These are phyloP conservation scores for Rhynchospora breviuscula DNA, from an alignment of 176 grass and related monocot species.

Conservation along the genomic window DNA sequence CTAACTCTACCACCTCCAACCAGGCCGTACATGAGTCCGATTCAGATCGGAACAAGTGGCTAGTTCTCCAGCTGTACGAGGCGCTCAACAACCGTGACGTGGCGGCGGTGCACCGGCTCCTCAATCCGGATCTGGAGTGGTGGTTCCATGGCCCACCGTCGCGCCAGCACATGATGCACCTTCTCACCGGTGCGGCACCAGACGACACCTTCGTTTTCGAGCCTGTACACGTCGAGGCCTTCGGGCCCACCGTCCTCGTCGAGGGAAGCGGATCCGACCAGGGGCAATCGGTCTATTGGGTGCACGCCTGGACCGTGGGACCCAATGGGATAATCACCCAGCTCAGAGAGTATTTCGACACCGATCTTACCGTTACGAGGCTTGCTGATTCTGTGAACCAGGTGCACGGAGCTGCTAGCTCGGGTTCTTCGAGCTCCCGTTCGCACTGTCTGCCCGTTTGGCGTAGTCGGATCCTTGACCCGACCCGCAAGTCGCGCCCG, in stretches of 20 bases:
- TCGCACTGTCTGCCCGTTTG: constrained; percentile 38
- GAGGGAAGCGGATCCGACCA: constrained; percentile 39
- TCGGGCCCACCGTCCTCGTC: constrained; percentile 66
- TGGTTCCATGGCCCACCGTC: constrained; percentile 83
- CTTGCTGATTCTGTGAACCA: constrained; percentile 27
- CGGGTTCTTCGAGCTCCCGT: background rate
- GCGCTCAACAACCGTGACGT: constrained; percentile 53
- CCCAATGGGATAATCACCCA: constrained; percentile 70
- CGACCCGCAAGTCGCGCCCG: constrained; percentile 49
- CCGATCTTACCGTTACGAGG: constrained; percentile 67
- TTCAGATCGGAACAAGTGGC: constrained; percentile 44
- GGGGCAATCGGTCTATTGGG: constrained; percentile 43
- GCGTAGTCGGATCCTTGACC: constrained; percentile 44
- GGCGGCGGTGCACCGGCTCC: constrained; percentile 44
- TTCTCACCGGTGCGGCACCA: constrained; percentile 48
- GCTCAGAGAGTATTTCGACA: constrained; percentile 85
- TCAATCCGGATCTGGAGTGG: constrained; percentile 82
- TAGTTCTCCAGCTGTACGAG: constrained; percentile 62
- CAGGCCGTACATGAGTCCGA: constrained; percentile 21
- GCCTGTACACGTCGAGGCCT: constrained; percentile 43
- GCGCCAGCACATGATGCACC: constrained; percentile 84
- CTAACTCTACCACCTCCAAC: constrained; percentile 31
- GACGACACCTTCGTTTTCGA: constrained; percentile 38
- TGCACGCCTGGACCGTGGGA: constrained; percentile 82
- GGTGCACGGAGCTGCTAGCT: background rate